A percentile compares a stretch with the other conserved stretches of the same genome.
These are phyloP conservation scores for Phytophthora hybrid DNA, from an alignment of 352 stramenopile species.

Conservation along the genomic window DNA sequence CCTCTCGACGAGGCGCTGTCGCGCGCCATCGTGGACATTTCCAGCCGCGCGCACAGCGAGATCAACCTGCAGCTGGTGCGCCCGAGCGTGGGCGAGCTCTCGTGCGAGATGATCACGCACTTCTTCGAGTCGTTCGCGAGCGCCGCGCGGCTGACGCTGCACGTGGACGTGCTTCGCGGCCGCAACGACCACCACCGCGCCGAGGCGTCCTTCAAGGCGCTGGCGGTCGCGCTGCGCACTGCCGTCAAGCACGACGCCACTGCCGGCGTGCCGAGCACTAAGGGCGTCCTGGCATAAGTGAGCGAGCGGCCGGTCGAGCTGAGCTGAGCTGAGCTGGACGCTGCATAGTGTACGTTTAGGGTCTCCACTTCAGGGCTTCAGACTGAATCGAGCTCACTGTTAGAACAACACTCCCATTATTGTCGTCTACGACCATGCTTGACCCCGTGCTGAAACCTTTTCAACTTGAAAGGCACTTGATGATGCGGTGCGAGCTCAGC, in stretches of 20 bases:
- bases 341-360: conserved; percentile 28
- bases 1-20: conserved; percentile 93
- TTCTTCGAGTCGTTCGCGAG: conserved; percentile 95
- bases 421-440: too few species aligned
- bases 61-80: conserved; percentile 89
- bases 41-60: conserved; percentile 92
- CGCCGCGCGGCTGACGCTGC: conserved; percentile 91
- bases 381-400: conserved; percentile 14
- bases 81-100: conserved; percentile 89
- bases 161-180: conserved; percentile 93
- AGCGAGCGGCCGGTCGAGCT: conserved; percentile 11
- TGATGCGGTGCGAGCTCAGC: not conserved
- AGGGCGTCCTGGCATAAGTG: conserved; percentile 86
- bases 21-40: conserved; percentile 95
- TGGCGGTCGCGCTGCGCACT: conserved; percentile 86
- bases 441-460: too few species aligned
- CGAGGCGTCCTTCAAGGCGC: conserved; percentile 93
- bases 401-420: conserved; percentile 7
- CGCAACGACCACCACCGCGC: conserved; percentile 94
- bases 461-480: not conserved
- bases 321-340: conserved; percentile 24
- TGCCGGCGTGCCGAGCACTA: conserved; percentile 92
- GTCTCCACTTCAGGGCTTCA: conserved; percentile 18
- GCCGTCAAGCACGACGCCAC: conserved; percentile 83
- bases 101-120: conserved; percentile 96